A percentile compares a stretch with the other conserved stretches of the same genome.
phyloP scores from a whole-genome alignment of 2,329 filamentous ascomycete genomes.

The Beauveria sp. region DNA sequence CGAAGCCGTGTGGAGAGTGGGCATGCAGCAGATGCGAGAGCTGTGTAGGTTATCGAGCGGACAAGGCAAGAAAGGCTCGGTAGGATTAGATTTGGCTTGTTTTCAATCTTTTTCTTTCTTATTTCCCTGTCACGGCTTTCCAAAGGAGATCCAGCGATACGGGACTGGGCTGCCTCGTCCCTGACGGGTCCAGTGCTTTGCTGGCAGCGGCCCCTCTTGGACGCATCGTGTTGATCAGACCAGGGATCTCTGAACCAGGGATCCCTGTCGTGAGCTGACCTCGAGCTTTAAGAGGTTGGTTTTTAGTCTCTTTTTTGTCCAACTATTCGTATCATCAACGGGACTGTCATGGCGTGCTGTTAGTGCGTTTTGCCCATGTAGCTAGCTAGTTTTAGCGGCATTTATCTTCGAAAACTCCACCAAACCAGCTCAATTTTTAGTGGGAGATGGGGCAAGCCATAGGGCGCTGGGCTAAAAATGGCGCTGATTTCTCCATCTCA shows the following conservation, averaged over 20 bases:
- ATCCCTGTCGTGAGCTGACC: too few species aligned
- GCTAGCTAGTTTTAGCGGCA: too few species aligned
- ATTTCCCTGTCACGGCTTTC: background rate
- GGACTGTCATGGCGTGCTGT: too few species aligned
- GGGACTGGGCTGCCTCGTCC: background rate
- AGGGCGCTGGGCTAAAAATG: too few species aligned
- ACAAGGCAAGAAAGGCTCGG: background rate
- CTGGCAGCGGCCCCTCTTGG: constrained; percentile 4
- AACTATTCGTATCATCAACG: too few species aligned
- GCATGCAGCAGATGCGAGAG: background rate
- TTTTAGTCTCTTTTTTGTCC: too few species aligned
- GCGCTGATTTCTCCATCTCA: too few species aligned
- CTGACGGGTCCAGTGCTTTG: background rate
- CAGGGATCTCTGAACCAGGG: background rate
- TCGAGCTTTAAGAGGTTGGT: too few species aligned
- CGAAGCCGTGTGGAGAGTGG: background rate
- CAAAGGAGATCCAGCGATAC: background rate
- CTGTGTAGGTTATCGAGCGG: background rate
- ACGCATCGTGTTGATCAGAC: background rate
- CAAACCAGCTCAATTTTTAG: too few species aligned
- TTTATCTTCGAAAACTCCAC: too few species aligned
- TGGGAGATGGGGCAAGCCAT: too few species aligned
- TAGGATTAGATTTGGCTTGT: background rate
- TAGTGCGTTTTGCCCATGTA: too few species aligned
- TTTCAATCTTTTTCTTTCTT: background rate